phyloP scores from a whole-genome alignment of 2,329 filamentous ascomycete genomes.

The Pyrenophora graminea region DNA sequence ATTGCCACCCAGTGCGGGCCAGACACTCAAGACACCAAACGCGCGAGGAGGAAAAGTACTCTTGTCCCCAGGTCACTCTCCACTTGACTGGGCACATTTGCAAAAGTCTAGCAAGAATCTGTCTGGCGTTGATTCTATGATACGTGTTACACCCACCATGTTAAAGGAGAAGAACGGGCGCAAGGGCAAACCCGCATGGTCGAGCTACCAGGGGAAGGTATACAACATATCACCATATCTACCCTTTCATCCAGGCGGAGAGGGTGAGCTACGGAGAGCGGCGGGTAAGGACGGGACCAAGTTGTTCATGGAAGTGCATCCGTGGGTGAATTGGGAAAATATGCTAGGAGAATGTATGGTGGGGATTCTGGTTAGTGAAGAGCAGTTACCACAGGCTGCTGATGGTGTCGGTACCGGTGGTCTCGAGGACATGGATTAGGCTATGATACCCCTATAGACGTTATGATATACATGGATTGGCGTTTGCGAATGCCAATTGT shows the following conservation, averaged over 20 bases:
- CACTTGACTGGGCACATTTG: slow-evolving; percentile 92
- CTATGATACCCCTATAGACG: slow-evolving; percentile 23
- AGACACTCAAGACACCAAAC: slow-evolving; percentile 47
- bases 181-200: slow-evolving; percentile 87
- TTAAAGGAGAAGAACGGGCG: slow-evolving; percentile 79
- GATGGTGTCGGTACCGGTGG: slow-evolving; percentile 23
- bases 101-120: slow-evolving; percentile 67
- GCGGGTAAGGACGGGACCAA: slow-evolving; percentile 70
- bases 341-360: slow-evolving; percentile 66
- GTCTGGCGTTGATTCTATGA: slow-evolving; percentile 56
- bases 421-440: slow-evolving; percentile 65
- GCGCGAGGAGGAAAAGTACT: slow-evolving; percentile 68
- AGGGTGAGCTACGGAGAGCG: slow-evolving; percentile 78
- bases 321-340: slow-evolving; percentile 72
- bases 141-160: slow-evolving; percentile 81
- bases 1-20: slow-evolving; percentile 33
- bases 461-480: slow-evolving; percentile 3
- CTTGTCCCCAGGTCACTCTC: slow-evolving; percentile 88
- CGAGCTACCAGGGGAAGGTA: slow-evolving; percentile 82
- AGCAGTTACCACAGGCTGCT: slow-evolving; percentile 40
- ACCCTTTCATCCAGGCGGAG: slow-evolving; percentile 87
- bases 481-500: too few relatives aligned
- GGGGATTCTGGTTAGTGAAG: slow-evolving; percentile 63
- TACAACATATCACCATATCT: slow-evolving; percentile 93
- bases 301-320: slow-evolving; percentile 67